These are phyloP conservation scores for Effrenium voratum DNA, from an alignment of 73 alveolate species.

Conservation along the genomic window DNA sequence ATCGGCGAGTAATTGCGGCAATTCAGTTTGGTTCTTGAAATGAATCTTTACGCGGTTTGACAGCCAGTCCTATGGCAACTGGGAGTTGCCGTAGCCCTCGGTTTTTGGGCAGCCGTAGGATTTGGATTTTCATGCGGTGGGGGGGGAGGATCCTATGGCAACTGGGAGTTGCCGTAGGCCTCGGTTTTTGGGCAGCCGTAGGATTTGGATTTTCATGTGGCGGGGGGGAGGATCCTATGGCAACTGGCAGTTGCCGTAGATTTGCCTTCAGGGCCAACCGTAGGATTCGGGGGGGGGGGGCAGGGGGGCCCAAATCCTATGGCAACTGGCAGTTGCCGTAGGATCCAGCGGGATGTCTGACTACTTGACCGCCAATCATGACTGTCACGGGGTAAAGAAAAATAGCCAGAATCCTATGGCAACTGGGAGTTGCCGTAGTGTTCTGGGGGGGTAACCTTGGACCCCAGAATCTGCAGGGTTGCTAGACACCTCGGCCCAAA, in stretches of 20 bases:
- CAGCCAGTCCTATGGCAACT: too few species aligned
- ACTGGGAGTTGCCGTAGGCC: slow-evolving; percentile 11
- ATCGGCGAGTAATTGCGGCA: too few species aligned
- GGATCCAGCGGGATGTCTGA: neutral
- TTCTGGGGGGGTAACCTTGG: neutral
- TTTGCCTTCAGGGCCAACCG: neutral
- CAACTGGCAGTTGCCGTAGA: neutral
- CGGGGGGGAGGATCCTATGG: too few species aligned
- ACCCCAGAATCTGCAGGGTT: neutral
- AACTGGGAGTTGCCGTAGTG: neutral
- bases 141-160: neutral
- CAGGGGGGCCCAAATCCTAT: neutral
- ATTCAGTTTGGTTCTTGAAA: too few species aligned
- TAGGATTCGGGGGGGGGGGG: slow-evolving; percentile 10
- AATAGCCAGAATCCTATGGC: neutral
- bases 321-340: neutral
- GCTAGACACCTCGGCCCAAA: neutral
- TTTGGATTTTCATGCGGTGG: neutral
- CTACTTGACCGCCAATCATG: neutral
- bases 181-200: too few species aligned
- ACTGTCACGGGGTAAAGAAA: neutral
- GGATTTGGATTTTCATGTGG: too few species aligned
- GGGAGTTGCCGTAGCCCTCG: neutral
- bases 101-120: too few species aligned
- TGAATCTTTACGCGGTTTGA: too few species aligned